Base-by-base conservation (phyloP, 306 rosid genomes). In the Trifolium dubium region DNA sequence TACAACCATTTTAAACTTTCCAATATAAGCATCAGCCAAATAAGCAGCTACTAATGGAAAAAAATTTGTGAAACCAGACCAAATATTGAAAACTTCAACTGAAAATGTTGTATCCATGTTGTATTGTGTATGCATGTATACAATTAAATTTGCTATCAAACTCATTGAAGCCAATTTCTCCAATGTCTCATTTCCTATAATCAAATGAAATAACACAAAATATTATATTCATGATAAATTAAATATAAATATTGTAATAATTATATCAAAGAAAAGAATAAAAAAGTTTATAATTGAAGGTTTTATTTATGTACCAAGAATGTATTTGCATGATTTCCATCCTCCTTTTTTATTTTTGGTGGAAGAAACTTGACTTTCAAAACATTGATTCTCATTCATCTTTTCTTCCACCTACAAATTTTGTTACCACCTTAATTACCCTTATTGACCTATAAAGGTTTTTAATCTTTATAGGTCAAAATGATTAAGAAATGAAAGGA, bases 91-190 rank as follows among this genome's bases (percentile, higher is more conserved):
- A 14, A 88, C 89, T 73, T 90, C 44, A 30, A 80, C 83, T 5
- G 90, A 80, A 69, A 13, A 14, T 29, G 81, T 84, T 2, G 66
- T 75, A 8, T 84, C 89, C 66, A 91, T 46, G 81, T 88, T 84
- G 76, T 84, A 88, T 81, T 81, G 81, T 5, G 86, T 80, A 46
- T 80, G 84, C 65, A 88, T 76, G 83, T 91, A 85, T 56, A 88
- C 51, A 46, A 85, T 72, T 62, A 87, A 64, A 59, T 87, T 87
- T 8, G 85, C 86, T 31, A 87, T 72, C 86, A 89, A 66, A 47
- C 97, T 77, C 92, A 88, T 85, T 4, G 90, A 73, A 7, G 93
- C 93, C 88, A 90, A 40, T 73, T 88, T 90, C 88, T 91, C 90
- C 9, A 88, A 89, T 19, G 94, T 84, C 83, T 91, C 89, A n/a